Base-by-base conservation (phyloP, 2,329 filamentous ascomycete species). In the Ascochyta viciae-villosae region DNA sequence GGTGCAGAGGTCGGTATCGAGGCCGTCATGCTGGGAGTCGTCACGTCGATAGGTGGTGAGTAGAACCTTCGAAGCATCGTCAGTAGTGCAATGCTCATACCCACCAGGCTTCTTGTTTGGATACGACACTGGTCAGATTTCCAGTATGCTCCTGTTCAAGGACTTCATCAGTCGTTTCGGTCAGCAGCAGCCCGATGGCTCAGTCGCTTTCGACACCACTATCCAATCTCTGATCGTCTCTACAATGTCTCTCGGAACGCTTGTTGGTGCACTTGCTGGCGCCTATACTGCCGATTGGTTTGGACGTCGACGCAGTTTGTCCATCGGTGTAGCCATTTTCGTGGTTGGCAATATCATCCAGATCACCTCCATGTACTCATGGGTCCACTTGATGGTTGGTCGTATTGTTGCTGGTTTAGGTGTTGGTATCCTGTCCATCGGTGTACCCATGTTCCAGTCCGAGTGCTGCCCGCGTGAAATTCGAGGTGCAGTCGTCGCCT, bases 401-500 rank as follows among this genome's bases (percentile, higher is more conserved):
- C 74, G 78, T 45, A 71, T 78, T 31, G 68, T 79, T 24, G 75
- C 76, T 41, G 78, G 78, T 63, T 58, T 80, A 8, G 78, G 78
- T 40, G 75, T 80, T 34, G 78, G 78, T 31, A 71, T 73, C n/a
- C 68, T 80, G 16, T 78, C 75, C 8, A 83, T 89, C 31, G 80
- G 85, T 33, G 85, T 89, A 2, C 87, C 87, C 54, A 86, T 89
- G 81, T 89, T 86, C 73, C 86, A 89, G 73, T 84, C 84, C 37
- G 87, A 89, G 68, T 85, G 81, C 48, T 81, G 84, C 1, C 87
- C 87, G 4, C 80, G 81, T 16, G 81, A 85, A 64, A 87, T 89
- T 58, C 84, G 87, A 62, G 87, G 86, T 63, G 82, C 84, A 31
- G 82, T 89, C 39, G 84, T 89, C n/a, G 73, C 77, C 13, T 77